Evolutionary conservation across 306 rosid species (phyloP).

Genomic region (Glycine soja): DNA sequence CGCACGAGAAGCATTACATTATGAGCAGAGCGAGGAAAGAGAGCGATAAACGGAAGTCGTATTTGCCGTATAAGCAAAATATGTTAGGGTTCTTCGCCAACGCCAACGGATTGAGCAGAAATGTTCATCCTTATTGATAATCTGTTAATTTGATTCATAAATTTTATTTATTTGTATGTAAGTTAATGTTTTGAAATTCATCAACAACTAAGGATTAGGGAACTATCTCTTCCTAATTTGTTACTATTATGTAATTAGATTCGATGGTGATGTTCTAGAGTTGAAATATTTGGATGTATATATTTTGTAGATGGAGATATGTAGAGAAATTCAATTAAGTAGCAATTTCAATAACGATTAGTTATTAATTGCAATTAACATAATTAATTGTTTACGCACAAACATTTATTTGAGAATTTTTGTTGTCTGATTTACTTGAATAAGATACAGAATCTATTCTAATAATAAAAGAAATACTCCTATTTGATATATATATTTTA

Average conservation of each 20-base stretch:
- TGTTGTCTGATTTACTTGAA: no score
- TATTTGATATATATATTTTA: no score
- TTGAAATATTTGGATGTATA: not conserved
- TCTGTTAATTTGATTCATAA: not conserved
- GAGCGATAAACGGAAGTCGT: constrained; percentile 71
- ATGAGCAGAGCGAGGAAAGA: constrained; percentile 70
- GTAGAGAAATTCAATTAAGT: no score
- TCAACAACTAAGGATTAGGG: not conserved
- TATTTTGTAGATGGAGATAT: not conserved
- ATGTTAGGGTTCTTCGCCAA: constrained; percentile 77
- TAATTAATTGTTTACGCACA: no score
- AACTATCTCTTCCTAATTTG: not conserved
- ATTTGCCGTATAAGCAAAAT: constrained; percentile 75
- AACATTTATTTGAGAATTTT: no score
- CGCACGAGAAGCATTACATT: constrained; percentile 74
- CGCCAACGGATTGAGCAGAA: constrained; percentile 67
- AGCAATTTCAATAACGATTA: no score
- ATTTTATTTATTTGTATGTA: constrained; percentile 33
- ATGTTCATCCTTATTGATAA: constrained; percentile 75
- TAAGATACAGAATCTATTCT: no score
- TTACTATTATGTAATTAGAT: no score
- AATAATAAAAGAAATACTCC: no score
- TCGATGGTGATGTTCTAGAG: no score
- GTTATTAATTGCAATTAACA: no score
- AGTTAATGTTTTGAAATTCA: constrained; percentile 20